These are phyloP conservation scores for Debaryomycetaceae sp. DNA, from an alignment of 1,139 yeast genomes.

Conservation along the genomic window DNA sequence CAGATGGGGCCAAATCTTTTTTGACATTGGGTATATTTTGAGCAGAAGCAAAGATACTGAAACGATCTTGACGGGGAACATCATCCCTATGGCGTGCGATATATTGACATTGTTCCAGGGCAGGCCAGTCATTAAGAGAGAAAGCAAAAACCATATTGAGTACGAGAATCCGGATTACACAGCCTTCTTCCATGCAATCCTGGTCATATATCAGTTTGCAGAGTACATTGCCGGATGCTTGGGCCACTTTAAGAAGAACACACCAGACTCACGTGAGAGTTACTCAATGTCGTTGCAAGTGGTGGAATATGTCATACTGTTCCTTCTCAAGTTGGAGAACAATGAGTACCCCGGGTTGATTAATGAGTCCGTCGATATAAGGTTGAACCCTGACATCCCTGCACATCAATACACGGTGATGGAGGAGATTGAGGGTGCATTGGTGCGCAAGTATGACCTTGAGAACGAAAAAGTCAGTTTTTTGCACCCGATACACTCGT, in stretches of 20 bases:
- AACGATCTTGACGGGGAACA: conserved; percentile 27
- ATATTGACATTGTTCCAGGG: conserved; percentile 75
- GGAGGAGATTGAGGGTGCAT: conserved; percentile 21
- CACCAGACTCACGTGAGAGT: too few relatives aligned
- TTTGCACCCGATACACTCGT: conserved; percentile 77
- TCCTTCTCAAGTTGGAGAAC: conserved; percentile 28
- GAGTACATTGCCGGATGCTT: conserved; percentile 51
- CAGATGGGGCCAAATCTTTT: conserved; percentile 79
- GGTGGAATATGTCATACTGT: conserved; percentile 27
- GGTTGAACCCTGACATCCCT: conserved; percentile 14
- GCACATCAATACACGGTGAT: conserved; percentile 10
- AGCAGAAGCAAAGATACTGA: conserved; percentile 60
- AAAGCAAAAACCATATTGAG: conserved; percentile 79
- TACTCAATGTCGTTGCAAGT: conserved; percentile 23
- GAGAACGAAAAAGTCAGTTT: conserved; percentile 55
- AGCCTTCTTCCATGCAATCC: conserved; percentile 73
- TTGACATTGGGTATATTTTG: conserved; percentile 76
- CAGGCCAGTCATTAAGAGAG: conserved; percentile 69
- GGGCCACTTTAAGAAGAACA: background rate
- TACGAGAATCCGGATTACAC: conserved; percentile 88
- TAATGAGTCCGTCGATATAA: conserved; percentile 28
- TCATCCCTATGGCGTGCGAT: conserved; percentile 54
- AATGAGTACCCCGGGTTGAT: conserved; percentile 24
- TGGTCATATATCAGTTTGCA: conserved; percentile 61
- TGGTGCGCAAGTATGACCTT: conserved; percentile 22